phyloP scores from a whole-genome alignment of 179 eudicot species.

The Sideroxylon spinosum region DNA sequence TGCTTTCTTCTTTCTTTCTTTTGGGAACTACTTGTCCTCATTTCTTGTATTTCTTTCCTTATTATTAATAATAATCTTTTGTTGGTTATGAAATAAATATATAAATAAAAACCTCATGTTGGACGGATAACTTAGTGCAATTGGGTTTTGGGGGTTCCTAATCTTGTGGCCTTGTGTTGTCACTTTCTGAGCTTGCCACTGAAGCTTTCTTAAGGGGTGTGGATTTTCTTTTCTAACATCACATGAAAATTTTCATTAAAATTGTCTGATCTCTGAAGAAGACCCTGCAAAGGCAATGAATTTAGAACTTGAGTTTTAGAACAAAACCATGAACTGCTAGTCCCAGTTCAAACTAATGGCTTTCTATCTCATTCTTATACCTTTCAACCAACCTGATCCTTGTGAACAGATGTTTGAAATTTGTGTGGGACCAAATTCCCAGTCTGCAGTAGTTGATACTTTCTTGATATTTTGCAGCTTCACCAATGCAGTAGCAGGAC shows the following conservation, averaged over 20 bases:
- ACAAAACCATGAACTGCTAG: not conserved
- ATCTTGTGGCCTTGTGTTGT: too few relatives aligned
- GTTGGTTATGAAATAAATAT: too few relatives aligned
- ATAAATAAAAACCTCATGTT: too few relatives aligned
- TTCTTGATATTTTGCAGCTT: conserved; percentile 50
- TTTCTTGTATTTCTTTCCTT: too few relatives aligned
- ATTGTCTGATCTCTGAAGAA: conserved; percentile 1
- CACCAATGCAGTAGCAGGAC: conserved; percentile 69
- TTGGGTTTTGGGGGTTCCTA: too few relatives aligned
- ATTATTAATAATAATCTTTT: too few relatives aligned
- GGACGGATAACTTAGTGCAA: too few relatives aligned
- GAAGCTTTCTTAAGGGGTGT: not conserved
- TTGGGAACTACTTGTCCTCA: too few relatives aligned
- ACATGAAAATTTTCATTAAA: not conserved
- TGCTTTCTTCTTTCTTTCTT: too few relatives aligned
- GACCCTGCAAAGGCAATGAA: not conserved
- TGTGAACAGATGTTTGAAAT: not conserved
- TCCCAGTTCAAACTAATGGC: not conserved
- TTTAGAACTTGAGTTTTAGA: not conserved
- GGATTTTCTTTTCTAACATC: not conserved
- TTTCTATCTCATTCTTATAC: not conserved
- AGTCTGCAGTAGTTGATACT: not conserved
- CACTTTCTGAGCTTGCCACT: too few relatives aligned
- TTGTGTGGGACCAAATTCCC: not conserved
- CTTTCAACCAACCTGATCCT: not conserved